Conservation (phyloP, 495 filamentous ascomycete species). For the Aspergillus sclerotiicarbonarius region DNA sequence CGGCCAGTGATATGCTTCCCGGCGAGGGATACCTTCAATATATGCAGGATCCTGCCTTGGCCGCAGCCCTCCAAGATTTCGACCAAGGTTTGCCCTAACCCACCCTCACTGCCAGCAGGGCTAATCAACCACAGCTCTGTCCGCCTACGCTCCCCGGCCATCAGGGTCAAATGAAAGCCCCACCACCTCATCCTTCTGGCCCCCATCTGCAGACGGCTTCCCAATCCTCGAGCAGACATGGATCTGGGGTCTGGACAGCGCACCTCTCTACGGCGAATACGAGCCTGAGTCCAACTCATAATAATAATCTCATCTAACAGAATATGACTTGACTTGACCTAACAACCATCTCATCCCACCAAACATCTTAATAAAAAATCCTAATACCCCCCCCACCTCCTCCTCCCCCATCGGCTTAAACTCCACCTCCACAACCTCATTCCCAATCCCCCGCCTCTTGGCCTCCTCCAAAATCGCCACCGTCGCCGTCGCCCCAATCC, state of each 20-base stretch:
- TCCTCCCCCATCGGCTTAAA: constrained; percentile 32
- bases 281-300: no score
- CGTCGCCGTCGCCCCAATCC: constrained; percentile 56
- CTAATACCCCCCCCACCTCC: constrained; percentile 22
- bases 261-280: background rate
- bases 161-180: background rate
- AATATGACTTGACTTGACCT: no score
- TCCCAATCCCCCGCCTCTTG: constrained; percentile 45
- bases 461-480: constrained; percentile 55
- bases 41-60: constrained; percentile 12
- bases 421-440: constrained; percentile 25
- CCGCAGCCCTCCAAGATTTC: constrained; percentile 13
- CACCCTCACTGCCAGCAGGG: background rate
- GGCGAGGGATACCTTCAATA: constrained; percentile 1
- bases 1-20: background rate
- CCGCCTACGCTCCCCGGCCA: constrained; percentile 3
- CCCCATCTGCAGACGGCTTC: constrained; percentile 1
- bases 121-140: constrained; percentile 2
- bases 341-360: background rate
- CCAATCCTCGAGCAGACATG: constrained; percentile 14
- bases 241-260: constrained; percentile 15
- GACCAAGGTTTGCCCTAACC: constrained; percentile 14
- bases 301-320: no score
- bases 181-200: background rate
- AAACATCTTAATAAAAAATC: background rate